Evolutionary conservation across 129 eudicot genomes (phyloP).

Genomic region (Arctium minus): DNA sequence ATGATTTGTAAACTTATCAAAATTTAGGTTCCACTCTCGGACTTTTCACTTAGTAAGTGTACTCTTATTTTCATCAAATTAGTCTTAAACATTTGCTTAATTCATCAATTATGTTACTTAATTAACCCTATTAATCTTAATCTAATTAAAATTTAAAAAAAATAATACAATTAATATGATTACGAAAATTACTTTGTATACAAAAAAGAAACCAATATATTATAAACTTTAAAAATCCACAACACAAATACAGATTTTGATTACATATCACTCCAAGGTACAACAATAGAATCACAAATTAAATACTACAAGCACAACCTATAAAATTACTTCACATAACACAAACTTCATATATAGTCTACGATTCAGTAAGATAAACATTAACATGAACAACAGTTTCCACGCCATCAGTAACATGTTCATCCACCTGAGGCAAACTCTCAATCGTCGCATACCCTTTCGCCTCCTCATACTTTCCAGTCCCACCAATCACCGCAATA

Average conservation of each 20-base stretch:
- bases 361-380: slow-evolving; percentile 55
- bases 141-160: too few species aligned
- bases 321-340: background rate
- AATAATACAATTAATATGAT: too few species aligned
- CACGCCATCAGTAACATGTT: slow-evolving; percentile 92
- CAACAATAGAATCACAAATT: slow-evolving; percentile 19
- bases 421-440: slow-evolving; percentile 74
- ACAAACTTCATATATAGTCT: slow-evolving; percentile 11
- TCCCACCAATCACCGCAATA: slow-evolving; percentile 87
- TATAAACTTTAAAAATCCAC: background rate
- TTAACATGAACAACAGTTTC: slow-evolving; percentile 81
- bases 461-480: slow-evolving; percentile 89
- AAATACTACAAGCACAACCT: slow-evolving; percentile 20
- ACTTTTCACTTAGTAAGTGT: too few species aligned
- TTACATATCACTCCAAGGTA: slow-evolving; percentile 24
- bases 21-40: too few species aligned
- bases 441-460: slow-evolving; percentile 91
- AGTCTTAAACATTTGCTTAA: too few species aligned
- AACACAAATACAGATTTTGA: slow-evolving; percentile 12
- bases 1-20: too few species aligned
- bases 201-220: background rate
- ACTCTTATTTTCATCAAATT: too few species aligned
- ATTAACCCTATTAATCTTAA: too few species aligned
- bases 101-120: too few species aligned
- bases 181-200: background rate